Evolutionary conservation across 192 early-diverging fungal genomes (phyloP), one percentile per base, ranked within the genome.

Genomic region (Oehlia diaphana): DNA sequence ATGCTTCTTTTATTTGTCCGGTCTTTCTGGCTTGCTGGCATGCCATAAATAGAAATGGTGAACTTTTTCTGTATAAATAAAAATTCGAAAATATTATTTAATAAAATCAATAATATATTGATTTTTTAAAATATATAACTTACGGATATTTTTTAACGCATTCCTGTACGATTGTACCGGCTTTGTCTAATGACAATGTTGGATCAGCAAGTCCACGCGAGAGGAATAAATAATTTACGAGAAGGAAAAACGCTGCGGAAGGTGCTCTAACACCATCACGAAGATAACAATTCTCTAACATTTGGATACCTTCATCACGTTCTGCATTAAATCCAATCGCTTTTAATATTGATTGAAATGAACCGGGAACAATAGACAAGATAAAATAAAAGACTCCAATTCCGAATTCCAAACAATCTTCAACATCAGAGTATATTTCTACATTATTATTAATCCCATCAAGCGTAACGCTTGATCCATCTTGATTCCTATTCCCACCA

Each of bases 351-450:
- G 61, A 64, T 8, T 63, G 63, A 42, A 76, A 76, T 16, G 74
- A 76, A 13, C 74, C 62, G n/a, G 74, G 74, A 64, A 64, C 84
- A 23, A 83, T 77, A 26, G 81, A 76, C 9, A 83, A 78, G 42
- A 86, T 82, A 66, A 86, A 86, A 66, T 83, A 83, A 70, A 86
- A 83, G 12, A 86, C 31, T 4, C 84, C 84, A 53, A 86, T 78
- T 16, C 84, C 84, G 50, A 83, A 86, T n/a, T 79, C 67, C 47
- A 86, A 28, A 71, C 80, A 86, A 44, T 86, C 84, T 21, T 86
- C 82, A 42, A 83, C 28, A 76, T 86, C 84, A 26, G 80, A 75
- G 9, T 82, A 76, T 12, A 86, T 77, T 23, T 86, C 82, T n/a
- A 37, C 62, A 50, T 5, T 47, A 47, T 77, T 81, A 44, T 82